Percentiles rank a stretch among this genome's conserved stretches.
Conservation (phyloP, 148 eudicot genomes). For the Talinum fruticosum region DNA sequence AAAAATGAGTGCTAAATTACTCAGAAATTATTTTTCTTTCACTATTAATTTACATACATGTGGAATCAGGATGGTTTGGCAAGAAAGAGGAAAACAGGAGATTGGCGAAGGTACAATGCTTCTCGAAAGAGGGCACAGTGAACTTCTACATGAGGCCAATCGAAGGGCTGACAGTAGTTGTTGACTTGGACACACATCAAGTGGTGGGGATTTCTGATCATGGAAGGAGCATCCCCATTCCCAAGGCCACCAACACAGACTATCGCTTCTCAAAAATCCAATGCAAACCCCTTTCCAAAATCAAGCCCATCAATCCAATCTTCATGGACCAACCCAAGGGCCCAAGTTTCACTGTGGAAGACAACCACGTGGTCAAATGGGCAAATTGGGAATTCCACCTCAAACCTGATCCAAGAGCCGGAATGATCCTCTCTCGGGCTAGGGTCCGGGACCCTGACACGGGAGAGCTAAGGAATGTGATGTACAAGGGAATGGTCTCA, state of each 20-base stretch:
- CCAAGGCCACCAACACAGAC: conserved; percentile 70
- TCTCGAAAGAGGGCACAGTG: conserved; percentile 54
- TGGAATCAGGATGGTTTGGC: conserved; percentile 72
- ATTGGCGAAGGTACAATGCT: conserved; percentile 76
- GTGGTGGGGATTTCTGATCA: conserved; percentile 58
- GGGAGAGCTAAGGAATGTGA: conserved; percentile 64
- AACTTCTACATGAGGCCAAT: conserved; percentile 98
- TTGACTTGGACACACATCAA: conserved; percentile 66
- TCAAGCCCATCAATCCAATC: conserved; percentile 60
- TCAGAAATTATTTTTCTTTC: neutral
- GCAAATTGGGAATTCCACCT: conserved; percentile 96
- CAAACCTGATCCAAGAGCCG: conserved; percentile 93
- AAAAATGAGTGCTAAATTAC: too few relatives aligned
- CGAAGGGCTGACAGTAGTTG: conserved; percentile 77
- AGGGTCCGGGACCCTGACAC: conserved; percentile 56
- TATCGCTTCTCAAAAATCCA: conserved; percentile 53
- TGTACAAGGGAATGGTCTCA: conserved; percentile 87
- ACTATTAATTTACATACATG: neutral
- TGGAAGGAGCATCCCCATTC: conserved; percentile 70
- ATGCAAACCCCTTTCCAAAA: conserved; percentile 19
- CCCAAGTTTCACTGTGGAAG: conserved; percentile 61
- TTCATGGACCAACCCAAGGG: conserved; percentile 87
- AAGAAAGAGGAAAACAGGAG: conserved; percentile 63
- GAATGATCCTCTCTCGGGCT: conserved; percentile 72
- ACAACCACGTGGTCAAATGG: conserved; percentile 72